Evolutionary conservation across 1,284 basidiomycete species (phyloP), one percentile per base, ranked within the genome.

Genomic region (Ceratobasidium sp.): DNA sequence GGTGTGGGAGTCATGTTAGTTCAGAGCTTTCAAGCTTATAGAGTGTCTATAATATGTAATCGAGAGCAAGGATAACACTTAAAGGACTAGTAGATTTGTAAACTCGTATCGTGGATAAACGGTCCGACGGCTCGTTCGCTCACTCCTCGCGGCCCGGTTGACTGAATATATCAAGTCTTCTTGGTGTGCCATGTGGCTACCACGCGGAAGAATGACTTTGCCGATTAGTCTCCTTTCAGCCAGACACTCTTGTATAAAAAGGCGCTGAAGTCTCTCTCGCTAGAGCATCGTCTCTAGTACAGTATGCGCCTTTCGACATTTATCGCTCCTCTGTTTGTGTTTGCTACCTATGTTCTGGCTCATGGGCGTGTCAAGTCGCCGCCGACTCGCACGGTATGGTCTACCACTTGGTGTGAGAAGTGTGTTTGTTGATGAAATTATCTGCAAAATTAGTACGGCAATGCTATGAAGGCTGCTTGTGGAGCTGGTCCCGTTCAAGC

Each of bases 341-440:
- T 59, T 23, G 64, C 46, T n/a, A 52, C 46, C 10, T 52, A 67
- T 7, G 71, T 52, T 40, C 9, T 42, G 7, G 71, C 71, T 17
- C 71, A 64, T 65, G 71, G 71, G 44, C 9, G 12, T 3, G 48
- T 74, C 28, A 74, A 64, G 48, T 26, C 59, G 4, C 71, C 71
- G 17, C 71, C 61, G 17, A 64, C 71, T 20, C 26, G 61, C 10
- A 65, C 71, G 17, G 71, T 65, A 48, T 33, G 71, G 23, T 23
- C 12, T 23, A 23, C n/a, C 15, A 33, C 1, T 13, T 42, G 20
- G 10, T 3, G 5, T 17, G 28, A n/a, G 67, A 6, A 7, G n/a
- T 12, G 17, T 33, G 50, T 2, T 4, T 28, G 26, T 52, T 50
- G n/a, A 50, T n/a, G 2, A 52, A 38, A 12, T 2, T 1, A 28